Base-by-base conservation (phyloP, 2,329 filamentous ascomycete species). In the Hysterium pulicare region DNA sequence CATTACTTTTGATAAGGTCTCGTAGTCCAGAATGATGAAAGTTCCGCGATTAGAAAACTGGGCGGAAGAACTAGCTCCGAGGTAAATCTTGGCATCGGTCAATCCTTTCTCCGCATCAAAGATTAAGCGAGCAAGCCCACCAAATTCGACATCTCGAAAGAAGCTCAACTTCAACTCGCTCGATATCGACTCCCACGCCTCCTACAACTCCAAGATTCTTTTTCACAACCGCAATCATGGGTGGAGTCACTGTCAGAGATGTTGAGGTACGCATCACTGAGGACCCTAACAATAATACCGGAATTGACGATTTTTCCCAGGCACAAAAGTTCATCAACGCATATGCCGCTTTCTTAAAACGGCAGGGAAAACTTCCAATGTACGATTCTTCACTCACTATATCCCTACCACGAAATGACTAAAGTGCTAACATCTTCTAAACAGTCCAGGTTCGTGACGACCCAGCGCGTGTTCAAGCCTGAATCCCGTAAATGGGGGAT, bases 331-430 rank as follows among this genome's bases (percentile, higher is more conserved):
- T 93, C 81, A 90, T 93, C 77, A 75, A 79, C 63, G 80, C 86
- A 70, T 94, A 93, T 72, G 80, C 86, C 70, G 84, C 82, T 68
- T 94, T 93, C 83, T 75, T 94, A 82, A 93, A 93, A 86, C 84
- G 87, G 67, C 87, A 93, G 80, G 88, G 88, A 76, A 91, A 91
- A 80, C 86, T 93, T 62, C 86, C 86, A 70, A 88, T 91, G 61
- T 66, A 62, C 40, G 61, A 58, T 39, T 35, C 40, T 8, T 34
- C 24, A 13, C 22, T 13, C 21, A 7, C 23, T 30, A 41, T n/a
- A 6, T 31, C 30, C n/a, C 38, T 28, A 33, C 16, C 10, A 28
- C 16, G 8, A 21, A 34, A 28, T 34, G 34, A 33, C 21, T 26
- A 13, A 16, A 34, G 43, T 53, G 45, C 61, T 64, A 54, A 63